Evolutionary conservation across 768 basidiomycete genomes (phyloP).

Genomic region (Termitomyces sp.): DNA sequence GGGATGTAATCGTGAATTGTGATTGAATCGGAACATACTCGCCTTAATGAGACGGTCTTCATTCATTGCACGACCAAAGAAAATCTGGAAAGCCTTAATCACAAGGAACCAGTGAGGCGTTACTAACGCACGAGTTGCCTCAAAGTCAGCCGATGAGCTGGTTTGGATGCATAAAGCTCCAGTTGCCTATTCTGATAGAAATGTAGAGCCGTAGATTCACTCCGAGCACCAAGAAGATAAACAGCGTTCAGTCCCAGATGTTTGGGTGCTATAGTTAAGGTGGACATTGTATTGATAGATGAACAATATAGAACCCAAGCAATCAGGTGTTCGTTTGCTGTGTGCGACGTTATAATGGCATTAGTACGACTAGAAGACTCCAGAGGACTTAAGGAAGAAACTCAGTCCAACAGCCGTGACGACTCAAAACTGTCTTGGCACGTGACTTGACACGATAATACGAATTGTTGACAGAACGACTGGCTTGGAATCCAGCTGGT

Average conservation of each 20-base stretch:
- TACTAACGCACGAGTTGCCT: conserved; percentile 64
- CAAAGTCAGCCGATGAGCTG: conserved; percentile 67
- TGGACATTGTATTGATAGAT: conserved; percentile 9
- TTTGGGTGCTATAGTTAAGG: conserved; percentile 1
- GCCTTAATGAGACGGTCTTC: conserved; percentile 75
- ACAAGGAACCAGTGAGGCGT: not conserved
- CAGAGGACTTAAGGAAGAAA: not conserved
- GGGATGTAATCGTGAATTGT: not conserved
- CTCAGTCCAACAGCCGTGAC: not conserved
- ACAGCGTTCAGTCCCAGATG: not conserved
- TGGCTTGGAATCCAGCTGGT: not conserved
- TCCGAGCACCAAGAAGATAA: conserved; percentile 6
- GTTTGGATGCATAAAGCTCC: conserved; percentile 72
- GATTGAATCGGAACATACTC: conserved; percentile 5
- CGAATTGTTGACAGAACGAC: no score
- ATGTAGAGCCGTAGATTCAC: conserved; percentile 36
- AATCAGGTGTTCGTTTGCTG: not conserved
- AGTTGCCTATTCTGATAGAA: conserved; percentile 85
- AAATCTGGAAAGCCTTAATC: conserved; percentile 45
- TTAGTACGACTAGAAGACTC: not conserved
- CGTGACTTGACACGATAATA: not conserved
- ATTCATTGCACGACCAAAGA: conserved; percentile 81
- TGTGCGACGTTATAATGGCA: not conserved
- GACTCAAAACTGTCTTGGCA: not conserved
- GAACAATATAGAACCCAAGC: not conserved